Evolutionary conservation across 2,329 filamentous ascomycete species (phyloP), one percentile per base, ranked within the genome.

Genomic region (Dactylellina sp.): DNA sequence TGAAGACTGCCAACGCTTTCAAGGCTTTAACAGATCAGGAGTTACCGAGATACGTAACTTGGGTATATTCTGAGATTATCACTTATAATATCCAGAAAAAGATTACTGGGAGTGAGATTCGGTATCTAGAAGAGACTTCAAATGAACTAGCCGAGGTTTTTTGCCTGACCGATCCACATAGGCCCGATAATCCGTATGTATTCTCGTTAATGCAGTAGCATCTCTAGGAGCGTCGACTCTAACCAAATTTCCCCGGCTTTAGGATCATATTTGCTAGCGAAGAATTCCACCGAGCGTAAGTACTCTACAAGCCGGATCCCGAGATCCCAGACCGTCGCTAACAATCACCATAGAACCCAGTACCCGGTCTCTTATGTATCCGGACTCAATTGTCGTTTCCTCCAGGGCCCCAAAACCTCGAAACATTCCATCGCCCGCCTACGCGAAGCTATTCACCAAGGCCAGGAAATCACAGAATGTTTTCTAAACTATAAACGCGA

Each of bases 401-500:
- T 93, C 1, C 91, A 93, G 79, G 91, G 91, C 0, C 90, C 90
- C 0, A 86, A 86, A 77, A 92, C 90, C 4, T 89, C 89, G 76
- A 83, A 83, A 0, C 84, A 85, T 74, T 90, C 88, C 56, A 83
- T 90, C 0, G 81, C 83, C 61, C 84, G 91, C 60, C 82, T 93
- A 9, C 83, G 85, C 32, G 85, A 89, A 42, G 88, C 87, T 25
- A 81, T 90, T 9, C 80, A 83, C 6, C 85, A 84, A 0, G 89
- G 89, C n/a, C 85, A 86, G 76, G 90, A 93, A 77, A 87, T 89
- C 76, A 90, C 85, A 61, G 91, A 93, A 77, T 87, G 91, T 0
- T 88, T 93, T 63, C 81, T 93, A 39, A 93, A 93, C 80, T 93
- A 91, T 85, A 87, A 81, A 32, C 86, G 89, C n/a, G 90, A 92